Conservation (phyloP, 148 eudicot species). For the Cornus suecica region DNA sequence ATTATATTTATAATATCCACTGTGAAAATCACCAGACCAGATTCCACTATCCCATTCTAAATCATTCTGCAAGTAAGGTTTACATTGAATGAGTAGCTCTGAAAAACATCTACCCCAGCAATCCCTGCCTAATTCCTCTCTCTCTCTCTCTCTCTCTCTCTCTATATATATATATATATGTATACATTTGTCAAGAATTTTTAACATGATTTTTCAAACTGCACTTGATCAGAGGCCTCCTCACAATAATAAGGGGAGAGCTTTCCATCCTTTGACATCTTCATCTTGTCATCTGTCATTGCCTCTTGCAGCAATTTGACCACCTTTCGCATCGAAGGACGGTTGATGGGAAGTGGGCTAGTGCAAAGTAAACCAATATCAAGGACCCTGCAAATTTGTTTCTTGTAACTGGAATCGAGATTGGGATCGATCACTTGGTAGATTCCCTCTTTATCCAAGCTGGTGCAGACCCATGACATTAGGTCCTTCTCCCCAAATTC, state of each 20-base stretch:
- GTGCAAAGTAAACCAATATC: slow-evolving; percentile 36
- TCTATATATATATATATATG: too few species aligned
- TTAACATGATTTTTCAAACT: background rate
- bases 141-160: background rate
- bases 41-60: background rate
- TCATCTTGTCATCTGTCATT: background rate
- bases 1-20: background rate
- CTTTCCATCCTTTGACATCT: background rate
- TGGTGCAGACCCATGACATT: slow-evolving; percentile 35
- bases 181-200: slow-evolving; percentile 1
- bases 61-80: background rate
- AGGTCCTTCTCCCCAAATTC: slow-evolving; percentile 39
- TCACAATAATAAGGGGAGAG: slow-evolving; percentile 8
- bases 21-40: background rate
- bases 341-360: slow-evolving; percentile 19
- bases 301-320: slow-evolving; percentile 13
- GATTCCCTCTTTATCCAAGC: slow-evolving; percentile 27
- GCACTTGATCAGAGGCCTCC: background rate
- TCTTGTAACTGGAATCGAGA: slow-evolving; percentile 24
- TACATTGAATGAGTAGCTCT: background rate
- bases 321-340: slow-evolving; percentile 16
- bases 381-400: slow-evolving; percentile 32
- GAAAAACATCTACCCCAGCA: background rate
- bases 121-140: background rate
- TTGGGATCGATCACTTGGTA: slow-evolving; percentile 30